These are phyloP conservation scores for Boechera divaricarpa DNA, from an alignment of 345 rosid genomes.

Conservation along the genomic window DNA sequence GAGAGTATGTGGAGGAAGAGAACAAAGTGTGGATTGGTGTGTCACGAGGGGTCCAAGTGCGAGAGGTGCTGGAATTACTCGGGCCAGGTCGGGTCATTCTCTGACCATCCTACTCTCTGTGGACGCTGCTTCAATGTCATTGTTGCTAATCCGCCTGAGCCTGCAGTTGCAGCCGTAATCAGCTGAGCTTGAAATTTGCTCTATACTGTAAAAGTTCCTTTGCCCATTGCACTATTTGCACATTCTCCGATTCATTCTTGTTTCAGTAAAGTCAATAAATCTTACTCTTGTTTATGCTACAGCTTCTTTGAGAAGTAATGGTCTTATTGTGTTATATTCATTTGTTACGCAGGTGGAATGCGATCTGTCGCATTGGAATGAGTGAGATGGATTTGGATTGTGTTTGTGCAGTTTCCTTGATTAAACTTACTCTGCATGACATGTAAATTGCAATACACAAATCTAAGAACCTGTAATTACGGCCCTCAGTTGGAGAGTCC, in stretches of 20 bases:
- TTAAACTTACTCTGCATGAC: background rate
- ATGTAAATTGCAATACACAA: background rate
- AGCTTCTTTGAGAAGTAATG: too few species aligned
- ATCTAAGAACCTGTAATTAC: background rate
- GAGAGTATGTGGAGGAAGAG: conserved; percentile 64
- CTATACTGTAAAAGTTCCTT: background rate
- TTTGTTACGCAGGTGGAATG: too few species aligned
- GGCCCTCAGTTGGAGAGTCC: background rate
- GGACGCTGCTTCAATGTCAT: conserved; percentile 71
- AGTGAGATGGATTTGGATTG: too few species aligned
- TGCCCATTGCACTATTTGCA: conserved; percentile 8
- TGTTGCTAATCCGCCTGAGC: conserved; percentile 53
- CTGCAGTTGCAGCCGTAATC: conserved; percentile 56
- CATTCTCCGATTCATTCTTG: conserved; percentile 30
- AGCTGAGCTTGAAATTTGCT: conserved; percentile 45
- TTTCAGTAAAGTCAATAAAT: conserved; percentile 17
- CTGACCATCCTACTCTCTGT: conserved; percentile 81
- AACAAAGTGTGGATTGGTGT: conserved; percentile 83
- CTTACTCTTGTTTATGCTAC: background rate
- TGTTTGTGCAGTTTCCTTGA: too few species aligned
- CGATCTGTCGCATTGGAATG: too few species aligned
- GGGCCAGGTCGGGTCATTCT: conserved; percentile 63
- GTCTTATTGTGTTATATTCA: background rate
- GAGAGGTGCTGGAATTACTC: conserved; percentile 98
- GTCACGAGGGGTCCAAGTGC: conserved; percentile 78